Conservation (phyloP, 192 early-diverging fungal genomes). For the Kickxella alabastrina region DNA sequence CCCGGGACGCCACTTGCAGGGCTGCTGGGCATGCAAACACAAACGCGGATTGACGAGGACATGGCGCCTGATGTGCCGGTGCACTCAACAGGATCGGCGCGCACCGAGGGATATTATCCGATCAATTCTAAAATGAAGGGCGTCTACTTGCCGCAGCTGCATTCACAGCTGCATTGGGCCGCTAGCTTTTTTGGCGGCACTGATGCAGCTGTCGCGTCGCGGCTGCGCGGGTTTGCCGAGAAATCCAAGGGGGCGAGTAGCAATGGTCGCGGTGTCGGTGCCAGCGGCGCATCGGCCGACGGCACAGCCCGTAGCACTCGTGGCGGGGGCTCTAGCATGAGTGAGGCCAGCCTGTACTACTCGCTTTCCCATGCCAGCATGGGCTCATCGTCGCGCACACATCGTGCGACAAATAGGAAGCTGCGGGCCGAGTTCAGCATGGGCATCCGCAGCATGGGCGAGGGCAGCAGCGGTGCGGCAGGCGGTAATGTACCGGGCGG, state of each 20-base stretch:
- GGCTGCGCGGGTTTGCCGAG: slow-evolving; percentile 38
- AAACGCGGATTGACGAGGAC: neutral
- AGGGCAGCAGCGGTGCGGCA: neutral
- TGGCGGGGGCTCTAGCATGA: slow-evolving; percentile 5
- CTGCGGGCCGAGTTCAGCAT: slow-evolving; percentile 56
- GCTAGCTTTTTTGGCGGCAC: slow-evolving; percentile 51
- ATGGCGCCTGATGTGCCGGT: slow-evolving; percentile 23
- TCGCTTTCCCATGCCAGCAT: slow-evolving; percentile 40
- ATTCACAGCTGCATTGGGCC: slow-evolving; percentile 49
- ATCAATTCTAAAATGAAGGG: slow-evolving; percentile 67
- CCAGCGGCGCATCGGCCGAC: slow-evolving; percentile 8
- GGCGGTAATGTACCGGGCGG: slow-evolving; percentile 7
- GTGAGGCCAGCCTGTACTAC: slow-evolving; percentile 29
- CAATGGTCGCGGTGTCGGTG: slow-evolving; percentile 19
- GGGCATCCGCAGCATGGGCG: slow-evolving; percentile 56
- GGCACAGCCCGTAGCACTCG: slow-evolving; percentile 7
- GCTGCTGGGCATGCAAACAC: slow-evolving; percentile 1
- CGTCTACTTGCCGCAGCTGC: slow-evolving; percentile 57
- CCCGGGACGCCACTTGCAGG: slow-evolving; percentile 24
- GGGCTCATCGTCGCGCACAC: slow-evolving; percentile 60
- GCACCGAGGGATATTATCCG: slow-evolving; percentile 75
- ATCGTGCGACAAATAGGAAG: slow-evolving; percentile 64
- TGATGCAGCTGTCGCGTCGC: slow-evolving; percentile 42
- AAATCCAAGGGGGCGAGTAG: slow-evolving; percentile 6
- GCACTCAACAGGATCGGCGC: slow-evolving; percentile 71